A percentile compares a stretch with the other conserved stretches of the same genome.
Conservation (phyloP, 2,329 filamentous ascomycete genomes). For the Oidium heveae region DNA sequence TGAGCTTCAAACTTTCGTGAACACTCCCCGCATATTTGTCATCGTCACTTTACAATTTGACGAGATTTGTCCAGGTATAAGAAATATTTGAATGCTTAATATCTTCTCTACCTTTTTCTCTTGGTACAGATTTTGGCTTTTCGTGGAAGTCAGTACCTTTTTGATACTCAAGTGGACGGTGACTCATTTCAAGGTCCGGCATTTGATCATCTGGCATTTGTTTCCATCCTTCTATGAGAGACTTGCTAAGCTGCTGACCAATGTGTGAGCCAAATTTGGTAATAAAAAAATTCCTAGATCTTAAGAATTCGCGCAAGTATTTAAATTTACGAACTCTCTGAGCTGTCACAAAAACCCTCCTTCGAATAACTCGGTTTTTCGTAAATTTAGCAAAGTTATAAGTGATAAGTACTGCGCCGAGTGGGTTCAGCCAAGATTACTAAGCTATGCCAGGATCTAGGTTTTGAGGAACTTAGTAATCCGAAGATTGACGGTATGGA, state of each 20-base stretch:
- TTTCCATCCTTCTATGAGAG: neutral
- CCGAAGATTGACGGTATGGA: too few species aligned
- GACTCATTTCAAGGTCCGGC: neutral
- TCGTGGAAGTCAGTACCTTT: neutral
- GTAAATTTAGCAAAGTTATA: too few species aligned
- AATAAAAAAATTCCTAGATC: too few species aligned
- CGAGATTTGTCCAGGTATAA: neutral
- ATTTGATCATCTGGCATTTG: neutral
- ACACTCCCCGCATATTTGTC: neutral
- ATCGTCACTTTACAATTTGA: neutral
- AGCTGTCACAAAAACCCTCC: too few species aligned
- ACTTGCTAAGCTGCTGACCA: neutral
- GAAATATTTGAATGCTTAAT: neutral
- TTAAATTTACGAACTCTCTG: too few species aligned
- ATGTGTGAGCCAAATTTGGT: neutral
- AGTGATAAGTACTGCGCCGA: too few species aligned
- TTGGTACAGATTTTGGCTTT: neutral
- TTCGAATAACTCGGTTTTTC: too few species aligned
- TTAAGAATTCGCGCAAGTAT: too few species aligned
- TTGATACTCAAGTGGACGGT: neutral
- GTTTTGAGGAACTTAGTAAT: too few species aligned
- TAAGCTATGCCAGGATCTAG: too few species aligned
- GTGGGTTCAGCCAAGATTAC: too few species aligned
- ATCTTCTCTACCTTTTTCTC: neutral
- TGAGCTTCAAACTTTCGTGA: neutral